Evolutionary conservation across 2,329 filamentous ascomycete genomes (phyloP), one percentile per base, ranked within the genome.

Genomic region (Hymenoscyphus occultus): DNA sequence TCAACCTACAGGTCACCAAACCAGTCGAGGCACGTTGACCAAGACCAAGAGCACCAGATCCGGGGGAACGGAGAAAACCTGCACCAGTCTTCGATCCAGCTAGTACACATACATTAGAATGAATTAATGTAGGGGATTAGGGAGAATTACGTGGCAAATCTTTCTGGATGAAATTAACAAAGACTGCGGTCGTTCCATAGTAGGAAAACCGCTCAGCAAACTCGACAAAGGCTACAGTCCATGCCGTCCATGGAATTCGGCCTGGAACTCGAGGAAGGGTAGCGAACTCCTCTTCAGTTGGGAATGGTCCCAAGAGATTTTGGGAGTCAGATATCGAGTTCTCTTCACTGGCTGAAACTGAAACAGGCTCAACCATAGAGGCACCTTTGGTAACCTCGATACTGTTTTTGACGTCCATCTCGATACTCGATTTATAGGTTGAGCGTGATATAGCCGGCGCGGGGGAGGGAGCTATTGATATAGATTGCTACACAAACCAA

Each of bases 181-280:
- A 88, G 40, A 88, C 80, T 61, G 82, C 81, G 13, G 83, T 85
- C 4, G 84, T 86, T 58, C 86, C 86, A 71, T 88, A 88, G 78
- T 86, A 89, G 4, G 83, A 84, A 72, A 88, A 88, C 19, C 86
- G 81, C 74, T 88, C 86, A 75, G 84, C 87, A 60, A 88, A 74
- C 75, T 89, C 86, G 60, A 88, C 81, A 69, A 88, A 84, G 1
- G 84, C 85, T 61, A 89, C 80, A 13, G 82, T 86, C 51, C 66
- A 72, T 10, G 65, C 70, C 31, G 64, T 63, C 68, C 65, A 72
- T 35, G 70, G 70, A 51, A 72, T 71, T 1, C 16, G 56, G 9
- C 85, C 87, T 9, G 86, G 84, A 28, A 90, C 83, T 71, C 86
- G 85, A 58, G 80, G 83, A 28, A 90, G 82, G 0, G 85, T 87